Conservation (phyloP, 2,329 filamentous ascomycete genomes). For the Diaporthe sp. region DNA sequence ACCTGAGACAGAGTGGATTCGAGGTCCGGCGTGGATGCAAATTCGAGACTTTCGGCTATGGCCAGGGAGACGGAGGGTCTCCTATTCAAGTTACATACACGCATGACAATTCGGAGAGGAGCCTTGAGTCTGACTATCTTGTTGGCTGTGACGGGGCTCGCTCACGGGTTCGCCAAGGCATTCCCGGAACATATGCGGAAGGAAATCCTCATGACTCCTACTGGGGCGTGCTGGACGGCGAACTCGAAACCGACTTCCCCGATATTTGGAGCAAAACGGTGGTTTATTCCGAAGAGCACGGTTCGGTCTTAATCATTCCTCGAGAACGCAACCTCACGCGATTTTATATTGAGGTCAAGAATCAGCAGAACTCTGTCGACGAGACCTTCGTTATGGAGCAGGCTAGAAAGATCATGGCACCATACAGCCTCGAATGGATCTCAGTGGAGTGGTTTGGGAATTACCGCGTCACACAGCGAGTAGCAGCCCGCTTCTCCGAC, state of each 20-base stretch:
- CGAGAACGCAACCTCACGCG: conserved; percentile 79
- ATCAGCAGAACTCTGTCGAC: conserved; percentile 51
- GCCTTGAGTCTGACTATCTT: conserved; percentile 26
- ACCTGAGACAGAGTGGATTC: conserved; percentile 62
- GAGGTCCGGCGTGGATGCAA: conserved; percentile 52
- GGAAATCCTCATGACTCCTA: conserved; percentile 63
- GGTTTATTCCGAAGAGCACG: conserved; percentile 73
- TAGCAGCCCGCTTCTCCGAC: conserved; percentile 76
- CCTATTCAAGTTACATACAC: conserved; percentile 53
- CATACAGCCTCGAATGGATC: conserved; percentile 67
- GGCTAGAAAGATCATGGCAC: conserved; percentile 69
- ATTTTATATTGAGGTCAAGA: conserved; percentile 68
- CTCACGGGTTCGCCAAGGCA: conserved; percentile 74
- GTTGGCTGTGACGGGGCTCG: conserved; percentile 67
- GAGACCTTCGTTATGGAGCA: conserved; percentile 78
- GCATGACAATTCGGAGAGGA: conserved; percentile 44
- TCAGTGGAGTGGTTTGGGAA: conserved; percentile 77
- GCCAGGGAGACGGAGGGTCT: conserved; percentile 47
- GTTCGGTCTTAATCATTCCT: conserved; percentile 78
- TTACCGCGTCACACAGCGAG: conserved; percentile 76
- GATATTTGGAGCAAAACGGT: conserved; percentile 81
- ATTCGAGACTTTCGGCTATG: conserved; percentile 37
- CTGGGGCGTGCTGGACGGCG: conserved; percentile 79
- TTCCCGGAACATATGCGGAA: conserved; percentile 66
- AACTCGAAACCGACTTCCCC: conserved; percentile 77